Evolutionary conservation across 2,329 filamentous ascomycete genomes (phyloP), one percentile per base, ranked within the genome.

Genomic region (Trichoderma koningii): DNA sequence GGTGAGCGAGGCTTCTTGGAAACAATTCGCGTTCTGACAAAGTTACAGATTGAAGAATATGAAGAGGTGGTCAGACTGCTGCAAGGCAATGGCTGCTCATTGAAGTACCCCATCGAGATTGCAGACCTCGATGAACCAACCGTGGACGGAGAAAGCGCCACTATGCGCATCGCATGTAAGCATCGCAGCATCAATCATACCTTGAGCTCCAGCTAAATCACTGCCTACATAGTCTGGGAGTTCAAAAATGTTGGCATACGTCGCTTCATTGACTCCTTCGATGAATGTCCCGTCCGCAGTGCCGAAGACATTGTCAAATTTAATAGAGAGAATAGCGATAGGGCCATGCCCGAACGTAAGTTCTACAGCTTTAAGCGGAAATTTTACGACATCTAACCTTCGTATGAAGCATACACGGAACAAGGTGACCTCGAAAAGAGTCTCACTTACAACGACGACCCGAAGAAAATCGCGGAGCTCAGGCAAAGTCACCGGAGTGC

Each of bases 221-320:
- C 4, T 23, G 2, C 2, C 0, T 17, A 23, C n/a, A 30, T 23
- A 72, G 70, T 68, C 48, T 70, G 69, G 69, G 70, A 71, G 1
- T 71, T 71, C 21, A 71, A 68, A 17, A 66, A 70, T 28, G 59
- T 68, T 10, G 65, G 67, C 48, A 67, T 70, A 3, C 65, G 66
- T 1, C 53, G 63, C 6, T 70, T 71, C 17, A 51, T 71, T 17
- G 17, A 28, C 0, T 45, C 42, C 0, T 71, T 71, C 55, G 69
- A 70, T 15, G 64, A 69, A n/a, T 65, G 51, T 14, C 59, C 57
- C 10, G 57, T 63, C 12, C 42, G 12, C 14, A 65, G 30, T 21
- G 61, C 63, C 3, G 63, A 67, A 19, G 68, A 64, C 34, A 63
- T 69, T 55, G 68, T 66, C 59, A 55, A 64, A 26, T 55, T 63